phyloP scores from a whole-genome alignment of 768 basidiomycete genomes.

The Kwoniella mangroviensis region DNA sequence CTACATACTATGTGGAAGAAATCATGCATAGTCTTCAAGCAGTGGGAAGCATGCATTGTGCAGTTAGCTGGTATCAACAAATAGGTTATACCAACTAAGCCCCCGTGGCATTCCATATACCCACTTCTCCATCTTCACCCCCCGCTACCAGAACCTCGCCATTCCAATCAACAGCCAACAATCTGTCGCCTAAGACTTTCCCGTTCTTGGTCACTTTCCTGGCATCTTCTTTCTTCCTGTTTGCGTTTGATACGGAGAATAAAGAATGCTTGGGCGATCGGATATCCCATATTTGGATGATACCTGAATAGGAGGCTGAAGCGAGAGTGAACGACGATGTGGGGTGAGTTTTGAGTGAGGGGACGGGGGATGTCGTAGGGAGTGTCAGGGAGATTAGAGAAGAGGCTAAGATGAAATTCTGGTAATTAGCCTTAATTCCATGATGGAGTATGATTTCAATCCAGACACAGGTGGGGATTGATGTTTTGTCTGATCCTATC shows the following conservation, averaged over 20 bases:
- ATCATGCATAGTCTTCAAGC: too few species aligned
- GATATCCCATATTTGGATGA: constrained; percentile 61
- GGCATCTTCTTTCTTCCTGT: not conserved
- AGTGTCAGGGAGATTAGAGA: constrained; percentile 59
- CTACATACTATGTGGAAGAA: too few species aligned
- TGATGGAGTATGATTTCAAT: not conserved
- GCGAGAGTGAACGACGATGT: constrained; percentile 58
- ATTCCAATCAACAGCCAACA: constrained; percentile 60
- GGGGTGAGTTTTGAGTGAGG: constrained; percentile 58
- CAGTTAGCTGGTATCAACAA: too few species aligned
- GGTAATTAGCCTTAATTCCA: too few species aligned
- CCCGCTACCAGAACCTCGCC: constrained; percentile 60
- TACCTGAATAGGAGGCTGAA: constrained; percentile 58
- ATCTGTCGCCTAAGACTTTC: constrained; percentile 57
- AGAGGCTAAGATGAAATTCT: constrained; percentile 32
- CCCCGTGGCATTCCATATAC: constrained; percentile 55
- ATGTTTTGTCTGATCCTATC: not conserved
- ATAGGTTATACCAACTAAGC: constrained; percentile 31
- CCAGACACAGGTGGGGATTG: not conserved
- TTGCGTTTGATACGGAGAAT: constrained; percentile 56
- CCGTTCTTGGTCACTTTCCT: constrained; percentile 49
- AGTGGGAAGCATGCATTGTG: too few species aligned
- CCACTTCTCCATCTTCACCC: constrained; percentile 60
- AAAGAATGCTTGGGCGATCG: constrained; percentile 59
- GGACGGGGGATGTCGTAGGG: constrained; percentile 57